Evolutionary conservation across 2,329 filamentous ascomycete species (phyloP).

Genomic region (Cladophialophora bantiana): DNA sequence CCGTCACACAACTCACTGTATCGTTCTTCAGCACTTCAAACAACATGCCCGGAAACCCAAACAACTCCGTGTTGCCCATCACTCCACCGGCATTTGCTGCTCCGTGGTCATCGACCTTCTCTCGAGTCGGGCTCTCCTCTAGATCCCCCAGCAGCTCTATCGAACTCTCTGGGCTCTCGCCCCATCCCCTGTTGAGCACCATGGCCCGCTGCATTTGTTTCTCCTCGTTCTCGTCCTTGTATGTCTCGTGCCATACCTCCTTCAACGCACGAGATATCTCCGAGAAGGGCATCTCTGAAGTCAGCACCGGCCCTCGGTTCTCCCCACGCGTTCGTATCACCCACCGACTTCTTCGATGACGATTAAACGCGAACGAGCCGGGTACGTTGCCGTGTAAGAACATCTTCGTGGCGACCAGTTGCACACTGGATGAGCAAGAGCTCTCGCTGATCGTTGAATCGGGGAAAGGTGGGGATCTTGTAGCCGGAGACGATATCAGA

Average conservation of each 20-base stretch:
- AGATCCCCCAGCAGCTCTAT: slow-evolving; percentile 84
- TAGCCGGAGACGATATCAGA: slow-evolving; percentile 78
- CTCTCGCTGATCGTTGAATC: slow-evolving; percentile 16
- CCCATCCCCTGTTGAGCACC: slow-evolving; percentile 90
- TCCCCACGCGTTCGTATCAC: slow-evolving; percentile 64
- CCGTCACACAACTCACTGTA: slow-evolving; percentile 84
- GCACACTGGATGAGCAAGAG: slow-evolving; percentile 54
- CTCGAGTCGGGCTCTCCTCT: slow-evolving; percentile 70
- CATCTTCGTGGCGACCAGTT: slow-evolving; percentile 87
- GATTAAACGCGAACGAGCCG: slow-evolving; percentile 95
- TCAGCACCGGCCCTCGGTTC: slow-evolving; percentile 56
- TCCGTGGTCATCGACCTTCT: slow-evolving; percentile 37
- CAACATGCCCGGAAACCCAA: slow-evolving; percentile 89
- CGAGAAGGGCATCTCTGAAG: slow-evolving; percentile 80
- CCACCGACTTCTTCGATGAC: slow-evolving; percentile 90
- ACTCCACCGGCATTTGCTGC: slow-evolving; percentile 61
- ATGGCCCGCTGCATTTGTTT: slow-evolving; percentile 67
- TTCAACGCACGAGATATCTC: slow-evolving; percentile 73
- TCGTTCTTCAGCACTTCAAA: slow-evolving; percentile 97
- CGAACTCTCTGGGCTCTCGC: slow-evolving; percentile 82
- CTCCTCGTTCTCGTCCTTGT: slow-evolving; percentile 63
- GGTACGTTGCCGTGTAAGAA: slow-evolving; percentile 93
- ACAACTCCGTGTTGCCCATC: slow-evolving; percentile 79
- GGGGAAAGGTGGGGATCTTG: slow-evolving; percentile 70
- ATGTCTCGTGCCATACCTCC: slow-evolving; percentile 72